These are phyloP conservation scores for Blastomyces gilchristii DNA, from an alignment of 2,329 filamentous ascomycete genomes.

Conservation along the genomic window DNA sequence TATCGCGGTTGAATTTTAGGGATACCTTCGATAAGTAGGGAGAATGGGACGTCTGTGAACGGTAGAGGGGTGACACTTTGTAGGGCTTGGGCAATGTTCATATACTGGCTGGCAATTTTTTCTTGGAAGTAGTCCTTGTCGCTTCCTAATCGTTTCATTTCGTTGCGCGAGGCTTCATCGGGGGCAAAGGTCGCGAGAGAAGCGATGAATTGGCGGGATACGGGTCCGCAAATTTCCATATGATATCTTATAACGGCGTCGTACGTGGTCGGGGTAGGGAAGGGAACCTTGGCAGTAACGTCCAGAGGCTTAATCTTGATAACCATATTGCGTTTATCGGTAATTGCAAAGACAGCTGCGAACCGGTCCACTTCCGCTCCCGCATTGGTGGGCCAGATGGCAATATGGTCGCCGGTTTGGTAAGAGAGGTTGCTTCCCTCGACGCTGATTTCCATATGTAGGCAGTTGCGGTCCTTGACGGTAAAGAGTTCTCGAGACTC, in stretches of 20 bases:
- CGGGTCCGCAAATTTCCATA: constrained; percentile 88
- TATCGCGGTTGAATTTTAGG: constrained; percentile 95
- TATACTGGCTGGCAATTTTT: constrained; percentile 67
- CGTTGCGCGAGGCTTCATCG: constrained; percentile 69
- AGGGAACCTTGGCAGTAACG: constrained; percentile 91
- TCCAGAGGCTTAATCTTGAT: constrained; percentile 86
- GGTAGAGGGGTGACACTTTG: constrained; percentile 61
- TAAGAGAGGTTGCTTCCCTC: constrained; percentile 82
- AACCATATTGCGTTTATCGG: constrained; percentile 67
- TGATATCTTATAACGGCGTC: constrained; percentile 90
- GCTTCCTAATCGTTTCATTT: constrained; percentile 76
- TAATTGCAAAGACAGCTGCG: constrained; percentile 64
- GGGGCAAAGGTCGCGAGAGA: constrained; percentile 83
- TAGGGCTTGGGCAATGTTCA: constrained; percentile 83
- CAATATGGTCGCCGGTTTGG: constrained; percentile 94
- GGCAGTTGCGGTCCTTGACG: constrained; percentile 81
- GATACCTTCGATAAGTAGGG: constrained; percentile 83
- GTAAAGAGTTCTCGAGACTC: constrained; percentile 88
- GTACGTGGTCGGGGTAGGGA: constrained; percentile 93
- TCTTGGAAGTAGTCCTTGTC: constrained; percentile 95
- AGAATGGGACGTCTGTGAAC: constrained; percentile 84
- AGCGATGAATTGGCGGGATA: constrained; percentile 90
- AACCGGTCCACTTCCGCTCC: constrained; percentile 88
- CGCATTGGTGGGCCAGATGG: constrained; percentile 92
- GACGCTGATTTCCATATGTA: constrained; percentile 92